These are phyloP conservation scores for Umbilicus rupestris DNA, from an alignment of 164 flowering plant species.

Conservation along the genomic window DNA sequence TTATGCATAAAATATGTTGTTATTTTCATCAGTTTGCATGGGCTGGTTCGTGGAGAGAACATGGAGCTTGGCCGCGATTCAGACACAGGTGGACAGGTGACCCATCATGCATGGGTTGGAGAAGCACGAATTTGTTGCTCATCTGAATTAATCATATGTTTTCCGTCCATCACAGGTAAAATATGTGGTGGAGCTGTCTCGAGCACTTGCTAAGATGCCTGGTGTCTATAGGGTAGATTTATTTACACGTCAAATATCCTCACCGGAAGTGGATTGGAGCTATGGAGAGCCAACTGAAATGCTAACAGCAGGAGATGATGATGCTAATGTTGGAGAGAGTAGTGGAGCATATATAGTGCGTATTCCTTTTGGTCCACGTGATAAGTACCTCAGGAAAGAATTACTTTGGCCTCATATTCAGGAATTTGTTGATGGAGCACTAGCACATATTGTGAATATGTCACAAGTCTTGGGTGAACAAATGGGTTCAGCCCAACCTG, in stretches of 20 bases:
- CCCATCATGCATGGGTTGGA: too few species aligned
- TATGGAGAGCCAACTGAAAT: conserved; percentile 90
- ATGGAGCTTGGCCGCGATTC: conserved; percentile 99
- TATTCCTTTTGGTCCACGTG: conserved; percentile 84
- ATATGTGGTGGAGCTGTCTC: conserved; percentile 88
- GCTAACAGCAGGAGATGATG: conserved; percentile 53
- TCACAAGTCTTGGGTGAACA: conserved; percentile 83
- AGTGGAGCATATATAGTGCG: conserved; percentile 85
- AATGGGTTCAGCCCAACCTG: conserved; percentile 64
- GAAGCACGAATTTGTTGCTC: background rate
- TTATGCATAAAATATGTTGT: background rate
- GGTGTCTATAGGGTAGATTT: conserved; percentile 93
- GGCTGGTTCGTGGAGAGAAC: conserved; percentile 87
- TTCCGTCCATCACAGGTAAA: conserved; percentile 43
- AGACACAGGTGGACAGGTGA: conserved; percentile 96
- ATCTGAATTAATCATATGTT: background rate
- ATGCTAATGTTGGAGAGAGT: conserved; percentile 69
- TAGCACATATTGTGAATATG: conserved; percentile 79
- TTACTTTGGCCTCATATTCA: conserved; percentile 77
- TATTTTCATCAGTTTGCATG: conserved; percentile 60
- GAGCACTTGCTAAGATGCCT: conserved; percentile 87
- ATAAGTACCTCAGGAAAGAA: conserved; percentile 71
- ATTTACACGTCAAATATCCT: conserved; percentile 73
- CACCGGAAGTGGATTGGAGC: conserved; percentile 85
- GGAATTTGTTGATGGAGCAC: conserved; percentile 92